phyloP scores from a whole-genome alignment of 1,284 basidiomycete species.

The Phenoliferia sp. region DNA sequence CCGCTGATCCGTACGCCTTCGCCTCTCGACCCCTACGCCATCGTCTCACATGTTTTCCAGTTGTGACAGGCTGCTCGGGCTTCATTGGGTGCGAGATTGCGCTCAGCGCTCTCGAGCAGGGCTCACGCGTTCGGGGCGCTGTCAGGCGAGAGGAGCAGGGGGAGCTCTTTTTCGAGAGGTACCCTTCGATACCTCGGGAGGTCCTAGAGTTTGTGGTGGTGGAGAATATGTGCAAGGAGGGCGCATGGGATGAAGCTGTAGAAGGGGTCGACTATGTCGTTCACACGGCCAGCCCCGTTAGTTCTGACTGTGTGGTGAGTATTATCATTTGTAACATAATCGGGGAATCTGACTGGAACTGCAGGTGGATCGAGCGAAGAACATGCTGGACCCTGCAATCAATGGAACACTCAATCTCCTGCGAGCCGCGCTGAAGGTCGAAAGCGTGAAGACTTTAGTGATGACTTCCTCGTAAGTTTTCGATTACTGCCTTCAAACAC shows the following conservation, averaged over 20 bases:
- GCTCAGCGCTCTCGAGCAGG: neutral
- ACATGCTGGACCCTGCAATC: slow-evolving; percentile 42
- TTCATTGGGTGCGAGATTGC: neutral
- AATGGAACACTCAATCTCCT: slow-evolving; percentile 39
- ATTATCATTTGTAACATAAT: neutral
- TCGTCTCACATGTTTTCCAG: no score
- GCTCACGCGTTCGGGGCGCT: slow-evolving; percentile 1
- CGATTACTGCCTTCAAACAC: neutral
- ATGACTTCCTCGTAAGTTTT: slow-evolving; percentile 1
- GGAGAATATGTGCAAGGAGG: slow-evolving; percentile 33
- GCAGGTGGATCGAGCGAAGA: slow-evolving; percentile 3
- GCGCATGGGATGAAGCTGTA: slow-evolving; percentile 48
- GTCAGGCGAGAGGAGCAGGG: neutral
- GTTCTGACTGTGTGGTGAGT: neutral
- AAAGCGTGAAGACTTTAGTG: slow-evolving; percentile 4
- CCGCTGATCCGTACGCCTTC: no score
- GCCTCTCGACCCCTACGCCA: no score
- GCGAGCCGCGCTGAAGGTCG: slow-evolving; percentile 11
- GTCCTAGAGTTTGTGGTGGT: neutral
- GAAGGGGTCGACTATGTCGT: slow-evolving; percentile 48
- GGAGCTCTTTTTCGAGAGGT: neutral
- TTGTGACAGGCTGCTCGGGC: slow-evolving; percentile 1
- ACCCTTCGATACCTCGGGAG: neutral
- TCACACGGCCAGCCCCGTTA: slow-evolving; percentile 36
- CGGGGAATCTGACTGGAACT: neutral